These are phyloP conservation scores for Penstemon barbatus DNA, from an alignment of 257 asterid species.

Conservation along the genomic window DNA sequence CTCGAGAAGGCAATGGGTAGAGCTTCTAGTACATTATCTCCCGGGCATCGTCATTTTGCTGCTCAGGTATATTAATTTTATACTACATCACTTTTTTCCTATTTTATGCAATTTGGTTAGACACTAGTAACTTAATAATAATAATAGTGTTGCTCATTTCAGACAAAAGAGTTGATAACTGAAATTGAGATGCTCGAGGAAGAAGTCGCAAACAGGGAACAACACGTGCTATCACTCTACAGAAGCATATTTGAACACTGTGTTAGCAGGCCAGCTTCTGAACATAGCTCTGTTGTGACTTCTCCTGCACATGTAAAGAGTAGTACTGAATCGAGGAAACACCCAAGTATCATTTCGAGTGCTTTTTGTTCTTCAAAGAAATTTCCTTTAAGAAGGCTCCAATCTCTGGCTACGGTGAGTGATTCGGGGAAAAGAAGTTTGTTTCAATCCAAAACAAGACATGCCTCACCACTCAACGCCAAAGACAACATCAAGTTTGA, in stretches of 20 bases:
- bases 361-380: constrained; percentile 61
- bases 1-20: constrained; percentile 71
- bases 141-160: constrained; percentile 20
- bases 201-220: constrained; percentile 63
- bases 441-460: constrained; percentile 45
- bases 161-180: constrained; percentile 58
- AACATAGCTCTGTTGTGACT: constrained; percentile 48
- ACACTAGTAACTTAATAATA: background rate
- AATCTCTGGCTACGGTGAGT: constrained; percentile 46
- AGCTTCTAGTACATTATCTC: constrained; percentile 65
- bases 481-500: constrained; percentile 38
- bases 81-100: background rate
- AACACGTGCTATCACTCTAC: constrained; percentile 56
- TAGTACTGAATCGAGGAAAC: constrained; percentile 44
- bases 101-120: background rate
- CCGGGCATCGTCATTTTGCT: constrained; percentile 63
- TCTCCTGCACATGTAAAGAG: constrained; percentile 58
- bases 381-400: constrained; percentile 53
- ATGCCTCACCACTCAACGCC: constrained; percentile 45
- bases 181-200: constrained; percentile 65
- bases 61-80: constrained; percentile 37
- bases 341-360: constrained; percentile 64
- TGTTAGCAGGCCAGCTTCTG: constrained; percentile 51
- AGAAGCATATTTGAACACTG: constrained; percentile 57
- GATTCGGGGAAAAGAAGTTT: constrained; percentile 45